Evolutionary conservation across 768 basidiomycete genomes (phyloP).

Genomic region (Suillus hirtellus): DNA sequence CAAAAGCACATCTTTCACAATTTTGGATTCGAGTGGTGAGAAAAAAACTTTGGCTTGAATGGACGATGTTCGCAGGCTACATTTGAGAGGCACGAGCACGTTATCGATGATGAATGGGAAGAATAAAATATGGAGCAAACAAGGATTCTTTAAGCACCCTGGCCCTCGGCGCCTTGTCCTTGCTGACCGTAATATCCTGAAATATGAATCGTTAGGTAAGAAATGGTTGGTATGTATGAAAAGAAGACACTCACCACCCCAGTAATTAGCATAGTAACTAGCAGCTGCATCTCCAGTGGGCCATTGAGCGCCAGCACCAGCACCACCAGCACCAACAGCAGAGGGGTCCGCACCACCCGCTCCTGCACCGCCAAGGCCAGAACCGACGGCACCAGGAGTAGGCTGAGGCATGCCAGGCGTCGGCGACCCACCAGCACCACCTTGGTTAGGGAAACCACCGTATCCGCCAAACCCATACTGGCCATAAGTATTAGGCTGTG

Average conservation of each 20-base stretch:
- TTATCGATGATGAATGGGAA: slow-evolving; percentile 22
- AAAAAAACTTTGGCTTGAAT: slow-evolving; percentile 22
- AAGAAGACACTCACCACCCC: slow-evolving; percentile 63
- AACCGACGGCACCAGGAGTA: slow-evolving; percentile 53
- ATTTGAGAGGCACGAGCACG: slow-evolving; percentile 29
- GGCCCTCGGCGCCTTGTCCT: slow-evolving; percentile 57
- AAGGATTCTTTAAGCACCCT: slow-evolving; percentile 32
- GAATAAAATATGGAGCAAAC: slow-evolving; percentile 28
- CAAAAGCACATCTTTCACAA: slow-evolving; percentile 33
- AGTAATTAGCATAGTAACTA: slow-evolving; percentile 79
- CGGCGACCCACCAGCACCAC: slow-evolving; percentile 42
- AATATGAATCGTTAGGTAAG: slow-evolving; percentile 18
- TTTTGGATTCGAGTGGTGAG: slow-evolving; percentile 32
- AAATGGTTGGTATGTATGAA: not conserved
- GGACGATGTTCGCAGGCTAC: slow-evolving; percentile 32
- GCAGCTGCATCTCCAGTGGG: slow-evolving; percentile 69
- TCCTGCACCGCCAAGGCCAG: slow-evolving; percentile 55
- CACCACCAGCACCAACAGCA: slow-evolving; percentile 47
- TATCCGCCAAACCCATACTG: slow-evolving; percentile 76
- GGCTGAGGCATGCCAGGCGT: slow-evolving; percentile 56
- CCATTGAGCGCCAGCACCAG: slow-evolving; percentile 76
- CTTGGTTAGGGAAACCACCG: slow-evolving; percentile 65
- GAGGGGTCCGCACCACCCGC: slow-evolving; percentile 57
- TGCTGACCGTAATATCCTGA: slow-evolving; percentile 84
- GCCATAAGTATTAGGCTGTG: slow-evolving; percentile 76